These are phyloP conservation scores for Microcera coccophila DNA, from an alignment of 2,329 filamentous ascomycete genomes.

Conservation along the genomic window DNA sequence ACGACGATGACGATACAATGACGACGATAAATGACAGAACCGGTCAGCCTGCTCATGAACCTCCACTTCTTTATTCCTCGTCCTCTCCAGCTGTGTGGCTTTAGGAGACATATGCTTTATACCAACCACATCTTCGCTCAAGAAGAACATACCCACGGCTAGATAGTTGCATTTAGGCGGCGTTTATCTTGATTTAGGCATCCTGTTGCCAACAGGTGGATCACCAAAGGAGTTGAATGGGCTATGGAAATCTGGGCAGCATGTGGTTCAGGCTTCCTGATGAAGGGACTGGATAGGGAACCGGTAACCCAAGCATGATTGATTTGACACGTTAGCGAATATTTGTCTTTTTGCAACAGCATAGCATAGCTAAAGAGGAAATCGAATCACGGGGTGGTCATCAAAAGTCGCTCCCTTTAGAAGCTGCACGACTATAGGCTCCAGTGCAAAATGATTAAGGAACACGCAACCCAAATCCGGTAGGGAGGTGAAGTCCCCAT, in stretches of 20 bases:
- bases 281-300: not conserved
- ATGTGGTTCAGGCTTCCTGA: not conserved
- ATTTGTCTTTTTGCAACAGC: slow-evolving; percentile 10
- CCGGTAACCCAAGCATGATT: too few species aligned
- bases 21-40: too few species aligned
- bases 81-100: too few species aligned
- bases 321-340: not conserved
- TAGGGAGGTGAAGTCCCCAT: too few species aligned
- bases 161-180: slow-evolving; percentile 30
- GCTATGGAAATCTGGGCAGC: slow-evolving; percentile 8
- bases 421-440: too few species aligned
- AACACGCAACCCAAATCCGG: too few species aligned
- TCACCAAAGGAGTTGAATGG: slow-evolving; percentile 21
- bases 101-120: too few species aligned
- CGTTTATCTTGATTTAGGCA: slow-evolving; percentile 25
- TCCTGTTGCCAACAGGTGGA: slow-evolving; percentile 18
- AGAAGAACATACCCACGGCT: slow-evolving; percentile 20
- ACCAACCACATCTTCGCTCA: slow-evolving; percentile 19
- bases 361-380: slow-evolving; percentile 13
- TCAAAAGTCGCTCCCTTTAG: not conserved
- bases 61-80: too few species aligned
- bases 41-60: too few species aligned
- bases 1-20: not conserved
- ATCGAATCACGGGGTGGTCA: not conserved
- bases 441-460: too few species aligned